Base-by-base conservation (phyloP, 2,329 filamentous ascomycete genomes). In the Ophiostoma australiae region DNA sequence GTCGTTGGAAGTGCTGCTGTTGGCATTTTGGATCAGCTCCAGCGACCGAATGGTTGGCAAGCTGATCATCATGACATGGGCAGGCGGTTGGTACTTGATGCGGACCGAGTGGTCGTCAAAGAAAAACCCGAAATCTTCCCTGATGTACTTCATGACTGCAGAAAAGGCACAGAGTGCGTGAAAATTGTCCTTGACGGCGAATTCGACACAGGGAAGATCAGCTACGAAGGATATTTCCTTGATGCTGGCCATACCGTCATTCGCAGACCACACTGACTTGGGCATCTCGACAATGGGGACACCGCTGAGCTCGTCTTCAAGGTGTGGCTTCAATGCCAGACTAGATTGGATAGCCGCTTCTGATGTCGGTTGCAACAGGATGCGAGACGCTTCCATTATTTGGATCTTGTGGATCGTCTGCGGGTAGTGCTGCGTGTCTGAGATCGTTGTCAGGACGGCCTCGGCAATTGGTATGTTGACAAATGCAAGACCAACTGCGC, bases 41-140 rank as follows among this genome's bases (percentile, higher is more conserved):
- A 99, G 83, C 0, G 93, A 93, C 52, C 90, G 86, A 37, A 97
- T 92, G 0, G 94, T 97, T 0, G 92, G 90, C 2, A 95, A 85
- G 76, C 97, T 94, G 75, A 98, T 96, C 87, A 97, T 92, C 94
- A 98, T 97, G 0, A 93, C 92, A 33, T 94, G 91, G 77, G 97
- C 92, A 0, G 93, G 93, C 0, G 93, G 91, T 76, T 94, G 90
- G 75, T 97, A 97, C 73, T 89, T 90, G 76, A 98, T 90, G 3
- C 93, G 88, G 41, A 98, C 85, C 27, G 94, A 94, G 77, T 95
- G 90, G n/a, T 85, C 83, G 3, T 88, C 84, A 77, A 97, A 95
- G 0, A 85, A 87, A 72, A 90, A 84, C 4, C 84, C 84, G 73
- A 93, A 84, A 7, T 88, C 87, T 1, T 90, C 80, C 71, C 97